Evolutionary conservation across 2,329 filamentous ascomycete species (phyloP).

Genomic region (Sclerotinia trifoliorum): DNA sequence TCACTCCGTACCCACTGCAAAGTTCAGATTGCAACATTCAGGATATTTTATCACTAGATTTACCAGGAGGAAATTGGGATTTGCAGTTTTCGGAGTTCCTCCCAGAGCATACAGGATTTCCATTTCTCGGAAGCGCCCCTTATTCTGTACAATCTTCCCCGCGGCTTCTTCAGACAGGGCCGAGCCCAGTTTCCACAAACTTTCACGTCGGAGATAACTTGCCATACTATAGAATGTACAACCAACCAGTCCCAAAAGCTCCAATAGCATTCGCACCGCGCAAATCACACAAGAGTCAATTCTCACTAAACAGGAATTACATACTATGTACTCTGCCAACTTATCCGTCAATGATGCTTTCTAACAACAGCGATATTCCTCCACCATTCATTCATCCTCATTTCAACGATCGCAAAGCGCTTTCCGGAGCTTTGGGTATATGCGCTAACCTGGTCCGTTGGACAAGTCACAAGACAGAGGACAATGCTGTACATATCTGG

Average conservation of each 20-base stretch:
- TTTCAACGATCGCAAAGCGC: not conserved
- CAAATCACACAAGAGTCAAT: constrained; percentile 2
- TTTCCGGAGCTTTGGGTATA: constrained; percentile 22
- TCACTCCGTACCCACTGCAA: not conserved
- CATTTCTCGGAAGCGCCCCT: not conserved
- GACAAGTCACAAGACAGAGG: constrained; percentile 25
- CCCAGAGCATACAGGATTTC: not conserved
- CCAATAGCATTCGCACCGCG: constrained; percentile 25
- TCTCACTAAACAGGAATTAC: constrained; percentile 26
- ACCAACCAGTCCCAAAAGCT: constrained; percentile 1
- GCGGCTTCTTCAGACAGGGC: not conserved
- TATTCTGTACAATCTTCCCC: not conserved
- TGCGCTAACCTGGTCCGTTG: constrained; percentile 26
- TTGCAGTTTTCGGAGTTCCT: not conserved
- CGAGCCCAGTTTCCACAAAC: not conserved
- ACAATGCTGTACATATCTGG: constrained; percentile 28
- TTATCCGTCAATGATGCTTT: constrained; percentile 31
- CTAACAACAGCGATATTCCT: not conserved
- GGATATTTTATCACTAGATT: not conserved
- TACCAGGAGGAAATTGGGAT: not conserved
- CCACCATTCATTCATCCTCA: constrained; percentile 32
- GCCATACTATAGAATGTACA: not conserved
- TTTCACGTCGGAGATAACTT: not conserved
- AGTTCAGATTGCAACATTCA: not conserved
- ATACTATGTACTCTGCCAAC: constrained; percentile 26